Conservation (phyloP, 352 stramenopile genomes). For the Phytopythium sindhum region DNA sequence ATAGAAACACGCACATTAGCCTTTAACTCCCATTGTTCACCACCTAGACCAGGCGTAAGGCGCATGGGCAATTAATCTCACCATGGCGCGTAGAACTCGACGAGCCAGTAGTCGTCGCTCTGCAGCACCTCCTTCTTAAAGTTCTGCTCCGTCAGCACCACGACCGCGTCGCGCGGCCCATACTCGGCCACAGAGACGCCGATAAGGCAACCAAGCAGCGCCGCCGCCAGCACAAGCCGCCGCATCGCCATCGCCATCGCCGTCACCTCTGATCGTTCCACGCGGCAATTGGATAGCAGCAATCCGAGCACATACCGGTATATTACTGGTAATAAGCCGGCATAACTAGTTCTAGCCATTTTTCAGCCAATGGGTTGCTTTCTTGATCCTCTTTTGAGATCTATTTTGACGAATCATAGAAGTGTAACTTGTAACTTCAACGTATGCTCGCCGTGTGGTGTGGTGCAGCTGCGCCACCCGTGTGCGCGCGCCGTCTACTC, state of each 20-base stretch:
- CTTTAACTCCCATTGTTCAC: too few relatives aligned
- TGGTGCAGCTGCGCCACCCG: too few relatives aligned
- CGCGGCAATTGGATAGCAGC: background rate
- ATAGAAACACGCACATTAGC: background rate
- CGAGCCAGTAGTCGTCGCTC: constrained; percentile 85
- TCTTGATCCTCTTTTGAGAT: background rate
- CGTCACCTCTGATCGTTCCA: background rate
- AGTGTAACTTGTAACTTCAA: background rate
- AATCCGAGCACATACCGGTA: background rate
- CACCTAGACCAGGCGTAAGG: too few relatives aligned
- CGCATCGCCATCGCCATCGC: constrained; percentile 8
- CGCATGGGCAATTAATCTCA: constrained; percentile 7
- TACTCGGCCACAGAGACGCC: constrained; percentile 34
- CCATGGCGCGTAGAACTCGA: constrained; percentile 94
- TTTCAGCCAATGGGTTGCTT: background rate
- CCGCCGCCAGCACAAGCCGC: constrained; percentile 14
- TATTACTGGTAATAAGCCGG: background rate
- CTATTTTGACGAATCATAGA: background rate
- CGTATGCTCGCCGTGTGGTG: background rate
- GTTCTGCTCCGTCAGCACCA: constrained; percentile 78
- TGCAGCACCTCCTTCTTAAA: constrained; percentile 82
- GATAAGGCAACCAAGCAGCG: background rate
- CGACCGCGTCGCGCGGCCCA: constrained; percentile 47
- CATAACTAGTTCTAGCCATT: background rate
- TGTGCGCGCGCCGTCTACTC: background rate